Percentiles rank a stretch among this genome's conserved stretches.
Evolutionary conservation across 2,329 filamentous ascomycete species (phyloP).

Genomic region (Phialemoniopsis sp.): DNA sequence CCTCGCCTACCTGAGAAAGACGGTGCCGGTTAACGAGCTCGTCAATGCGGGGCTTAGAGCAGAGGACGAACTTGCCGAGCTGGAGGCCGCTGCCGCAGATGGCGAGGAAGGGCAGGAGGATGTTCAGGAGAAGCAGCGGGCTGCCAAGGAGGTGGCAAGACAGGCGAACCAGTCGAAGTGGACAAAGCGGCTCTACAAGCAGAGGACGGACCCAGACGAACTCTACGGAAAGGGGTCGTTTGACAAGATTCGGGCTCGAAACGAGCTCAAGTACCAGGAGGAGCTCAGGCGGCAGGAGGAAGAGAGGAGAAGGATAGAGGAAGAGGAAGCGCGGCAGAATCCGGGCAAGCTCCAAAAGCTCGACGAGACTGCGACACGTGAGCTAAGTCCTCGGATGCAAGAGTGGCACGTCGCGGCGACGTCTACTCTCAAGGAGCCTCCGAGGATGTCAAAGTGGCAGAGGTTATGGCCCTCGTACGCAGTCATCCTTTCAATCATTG

Average conservation of each 20-base stretch:
- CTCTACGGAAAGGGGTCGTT: constrained; percentile 55
- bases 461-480: constrained; percentile 52
- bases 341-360: constrained; percentile 33
- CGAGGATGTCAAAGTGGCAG: constrained; percentile 46
- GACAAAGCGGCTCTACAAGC: constrained; percentile 15
- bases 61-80: constrained; percentile 54
- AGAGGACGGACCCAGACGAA: constrained; percentile 27
- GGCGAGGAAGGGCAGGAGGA: no score
- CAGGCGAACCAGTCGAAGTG: constrained; percentile 14
- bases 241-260: constrained; percentile 51
- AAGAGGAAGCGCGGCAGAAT: constrained; percentile 28
- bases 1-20: constrained; percentile 50
- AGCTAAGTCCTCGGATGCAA: constrained; percentile 31
- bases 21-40: constrained; percentile 54
- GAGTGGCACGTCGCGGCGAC: constrained; percentile 40
- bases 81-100: constrained; percentile 32
- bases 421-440: constrained; percentile 46
- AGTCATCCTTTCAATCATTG: constrained; percentile 39
- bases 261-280: constrained; percentile 44
- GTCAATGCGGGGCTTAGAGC: constrained; percentile 57
- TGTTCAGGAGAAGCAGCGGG: constrained; percentile 4
- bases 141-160: constrained; percentile 5
- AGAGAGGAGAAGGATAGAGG: constrained; percentile 31
- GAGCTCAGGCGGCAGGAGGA: constrained; percentile 20
- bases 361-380: constrained; percentile 22